Evolutionary conservation across 768 basidiomycete species (phyloP).

Genomic region (Daedaleopsis nitida): DNA sequence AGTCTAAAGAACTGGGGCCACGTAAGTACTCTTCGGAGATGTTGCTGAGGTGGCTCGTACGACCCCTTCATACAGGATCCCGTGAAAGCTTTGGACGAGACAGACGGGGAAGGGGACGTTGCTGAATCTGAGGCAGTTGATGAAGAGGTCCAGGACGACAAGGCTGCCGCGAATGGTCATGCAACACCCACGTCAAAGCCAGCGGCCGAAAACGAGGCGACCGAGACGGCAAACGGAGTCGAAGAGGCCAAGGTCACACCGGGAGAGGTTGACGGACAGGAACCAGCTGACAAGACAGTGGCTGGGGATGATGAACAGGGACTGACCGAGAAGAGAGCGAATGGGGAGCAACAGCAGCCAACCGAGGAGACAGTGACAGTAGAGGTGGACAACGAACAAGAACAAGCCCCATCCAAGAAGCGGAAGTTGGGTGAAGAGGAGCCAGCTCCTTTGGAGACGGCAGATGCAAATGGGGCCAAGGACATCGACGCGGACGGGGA

Average conservation of each 20-base stretch:
- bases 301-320: too few species aligned
- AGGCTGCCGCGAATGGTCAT: not conserved
- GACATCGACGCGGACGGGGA: not conserved
- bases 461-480: not conserved
- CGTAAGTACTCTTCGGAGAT: constrained; percentile 19
- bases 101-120: constrained; percentile 3
- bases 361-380: not conserved
- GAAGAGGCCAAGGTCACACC: not conserved
- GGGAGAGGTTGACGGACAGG: not conserved
- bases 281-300: not conserved
- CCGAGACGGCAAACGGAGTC: too few species aligned
- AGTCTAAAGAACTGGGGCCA: constrained; percentile 38
- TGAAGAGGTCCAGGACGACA: not conserved
- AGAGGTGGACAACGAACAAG: not conserved
- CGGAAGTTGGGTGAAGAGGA: not conserved
- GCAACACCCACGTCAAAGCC: not conserved
- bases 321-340: too few species aligned
- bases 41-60: too few species aligned
- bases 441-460: not conserved
- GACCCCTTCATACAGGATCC: constrained; percentile 26
- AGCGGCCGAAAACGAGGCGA: too few species aligned
- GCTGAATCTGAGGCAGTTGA: not conserved
- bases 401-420: not conserved
- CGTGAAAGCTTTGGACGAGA: constrained; percentile 28
- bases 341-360: too few species aligned